Evolutionary conservation across 164 flowering plant genomes (phyloP).

Genomic region (Amborella trichopoda): DNA sequence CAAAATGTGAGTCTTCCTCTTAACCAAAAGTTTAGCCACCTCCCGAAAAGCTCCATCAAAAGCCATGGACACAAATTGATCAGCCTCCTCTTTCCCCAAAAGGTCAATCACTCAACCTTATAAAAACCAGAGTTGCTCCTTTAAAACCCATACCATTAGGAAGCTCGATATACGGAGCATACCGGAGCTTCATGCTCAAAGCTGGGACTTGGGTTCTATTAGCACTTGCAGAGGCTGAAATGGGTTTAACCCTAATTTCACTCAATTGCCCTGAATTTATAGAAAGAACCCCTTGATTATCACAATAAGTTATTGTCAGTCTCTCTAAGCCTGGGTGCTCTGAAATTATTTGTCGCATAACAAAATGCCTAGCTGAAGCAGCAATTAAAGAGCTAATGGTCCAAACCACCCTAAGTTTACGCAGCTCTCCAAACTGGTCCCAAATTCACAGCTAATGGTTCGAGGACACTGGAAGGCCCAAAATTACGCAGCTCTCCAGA

Average conservation of each 20-base stretch:
- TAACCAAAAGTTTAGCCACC: too few relatives aligned
- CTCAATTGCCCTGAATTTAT: slow-evolving; percentile 1
- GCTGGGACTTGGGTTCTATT: slow-evolving; percentile 6
- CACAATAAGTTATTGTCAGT: slow-evolving; percentile 1
- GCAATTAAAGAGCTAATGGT: slow-evolving; percentile 5
- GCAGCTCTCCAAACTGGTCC: not conserved
- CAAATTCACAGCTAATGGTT: not conserved
- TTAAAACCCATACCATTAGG: not conserved
- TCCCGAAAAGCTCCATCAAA: too few relatives aligned
- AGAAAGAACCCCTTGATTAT: slow-evolving; percentile 5
- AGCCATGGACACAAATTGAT: too few relatives aligned
- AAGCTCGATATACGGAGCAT: slow-evolving; percentile 3
- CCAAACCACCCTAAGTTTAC: slow-evolving; percentile 8
- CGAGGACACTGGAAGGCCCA: not conserved
- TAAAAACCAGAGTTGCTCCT: slow-evolving; percentile 8
- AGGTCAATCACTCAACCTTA: too few relatives aligned
- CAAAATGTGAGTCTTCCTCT: too few relatives aligned
- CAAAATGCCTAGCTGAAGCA: slow-evolving; percentile 5
- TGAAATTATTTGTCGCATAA: not conserved
- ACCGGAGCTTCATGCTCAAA: slow-evolving; percentile 4
- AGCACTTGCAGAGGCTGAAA: not conserved
- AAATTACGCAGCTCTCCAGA: not conserved
- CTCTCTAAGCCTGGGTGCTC: slow-evolving; percentile 2
- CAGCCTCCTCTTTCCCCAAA: too few relatives aligned
- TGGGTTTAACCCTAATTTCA: slow-evolving; percentile 2